phyloP scores from a whole-genome alignment of 495 filamentous ascomycete species.

The Penicillium manginii region DNA sequence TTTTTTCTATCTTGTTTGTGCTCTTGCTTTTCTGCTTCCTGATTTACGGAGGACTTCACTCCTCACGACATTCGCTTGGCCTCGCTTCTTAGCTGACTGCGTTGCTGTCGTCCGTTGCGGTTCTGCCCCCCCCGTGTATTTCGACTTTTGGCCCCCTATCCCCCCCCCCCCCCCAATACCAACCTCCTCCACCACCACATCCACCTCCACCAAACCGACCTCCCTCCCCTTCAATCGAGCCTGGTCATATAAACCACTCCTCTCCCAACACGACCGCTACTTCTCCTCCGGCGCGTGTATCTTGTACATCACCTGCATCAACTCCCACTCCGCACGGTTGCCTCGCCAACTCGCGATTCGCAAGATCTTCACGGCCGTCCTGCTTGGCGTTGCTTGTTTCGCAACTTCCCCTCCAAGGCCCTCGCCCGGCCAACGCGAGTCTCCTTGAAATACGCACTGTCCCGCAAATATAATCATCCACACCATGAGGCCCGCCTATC shows the following conservation, averaged over 20 bases:
- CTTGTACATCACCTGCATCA: background rate
- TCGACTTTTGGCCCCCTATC: background rate
- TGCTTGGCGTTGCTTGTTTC: constrained; percentile 39
- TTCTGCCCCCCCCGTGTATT: background rate
- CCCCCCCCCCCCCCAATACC: background rate
- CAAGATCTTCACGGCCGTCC: constrained; percentile 22
- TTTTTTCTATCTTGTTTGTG: background rate
- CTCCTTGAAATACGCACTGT: background rate
- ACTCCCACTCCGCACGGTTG: constrained; percentile 21
- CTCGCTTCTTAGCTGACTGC: background rate
- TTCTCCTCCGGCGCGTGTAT: background rate
- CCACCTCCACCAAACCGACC: background rate
- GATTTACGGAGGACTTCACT: too few relatives aligned
- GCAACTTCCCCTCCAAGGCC: constrained; percentile 6
- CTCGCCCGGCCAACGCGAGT: constrained; percentile 4
- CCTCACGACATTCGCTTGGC: background rate
- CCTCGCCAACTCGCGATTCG: constrained; percentile 30
- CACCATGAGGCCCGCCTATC: constrained; percentile 38
- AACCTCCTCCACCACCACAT: background rate
- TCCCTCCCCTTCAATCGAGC: background rate
- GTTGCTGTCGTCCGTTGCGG: background rate
- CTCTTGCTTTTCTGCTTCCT: too few relatives aligned
- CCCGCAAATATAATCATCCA: background rate
- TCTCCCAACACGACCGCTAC: background rate
- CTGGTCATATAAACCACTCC: background rate